phyloP scores from a whole-genome alignment of 192 early-diverging fungal species.

The Backusella westeae region DNA sequence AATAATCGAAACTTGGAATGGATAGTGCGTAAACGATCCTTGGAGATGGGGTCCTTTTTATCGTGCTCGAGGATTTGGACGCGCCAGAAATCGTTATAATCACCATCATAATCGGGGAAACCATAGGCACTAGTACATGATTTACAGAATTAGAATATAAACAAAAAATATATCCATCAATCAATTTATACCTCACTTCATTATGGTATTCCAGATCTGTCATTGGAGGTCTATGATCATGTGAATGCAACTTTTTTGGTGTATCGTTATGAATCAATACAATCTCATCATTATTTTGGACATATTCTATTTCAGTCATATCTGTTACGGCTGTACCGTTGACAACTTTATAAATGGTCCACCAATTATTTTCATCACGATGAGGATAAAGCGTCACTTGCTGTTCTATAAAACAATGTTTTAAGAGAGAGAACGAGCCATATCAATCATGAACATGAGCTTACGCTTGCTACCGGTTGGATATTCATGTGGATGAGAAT shows the following conservation, averaged over 20 bases:
- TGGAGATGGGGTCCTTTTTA: constrained; percentile 45
- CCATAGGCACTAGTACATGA: constrained; percentile 53
- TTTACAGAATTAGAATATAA: not conserved
- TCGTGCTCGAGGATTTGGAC: constrained; percentile 76
- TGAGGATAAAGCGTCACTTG: constrained; percentile 82
- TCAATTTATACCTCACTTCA: constrained; percentile 58
- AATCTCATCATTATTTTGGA: constrained; percentile 74
- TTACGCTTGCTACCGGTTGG: constrained; percentile 77
- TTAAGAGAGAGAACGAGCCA: not conserved
- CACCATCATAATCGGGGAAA: constrained; percentile 72
- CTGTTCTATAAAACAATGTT: constrained; percentile 52
- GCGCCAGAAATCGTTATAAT: constrained; percentile 92
- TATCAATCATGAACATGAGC: not conserved
- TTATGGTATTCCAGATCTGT: constrained; percentile 75
- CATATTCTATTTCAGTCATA: constrained; percentile 48
- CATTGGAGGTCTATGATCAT: constrained; percentile 66
- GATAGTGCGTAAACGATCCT: constrained; percentile 63
- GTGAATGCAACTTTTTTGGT: constrained; percentile 65
- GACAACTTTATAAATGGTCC: constrained; percentile 57
- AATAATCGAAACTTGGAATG: constrained; percentile 75
- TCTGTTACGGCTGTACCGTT: constrained; percentile 20
- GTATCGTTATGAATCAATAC: constrained; percentile 67
- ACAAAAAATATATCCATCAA: not conserved
- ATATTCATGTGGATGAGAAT: constrained; percentile 73
- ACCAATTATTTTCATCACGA: constrained; percentile 89